Percentiles rank a stretch among this genome's conserved stretches.
Conservation (phyloP, 345 rosid genomes). For the Cardamine resedifolia region DNA sequence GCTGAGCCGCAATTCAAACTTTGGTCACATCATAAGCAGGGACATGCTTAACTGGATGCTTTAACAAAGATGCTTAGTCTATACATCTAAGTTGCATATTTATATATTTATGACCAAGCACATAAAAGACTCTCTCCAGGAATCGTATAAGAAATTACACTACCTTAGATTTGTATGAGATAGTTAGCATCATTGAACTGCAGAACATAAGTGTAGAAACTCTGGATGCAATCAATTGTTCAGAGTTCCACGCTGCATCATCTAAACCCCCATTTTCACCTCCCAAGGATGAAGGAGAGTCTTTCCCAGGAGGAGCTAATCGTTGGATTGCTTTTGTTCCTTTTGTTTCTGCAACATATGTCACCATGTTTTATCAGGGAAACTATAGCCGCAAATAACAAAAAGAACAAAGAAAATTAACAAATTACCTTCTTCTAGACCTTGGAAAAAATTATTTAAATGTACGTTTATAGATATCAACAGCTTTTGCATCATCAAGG, state of each 20-base stretch:
- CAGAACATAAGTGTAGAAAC: conserved; percentile 59
- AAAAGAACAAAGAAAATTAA: conserved; percentile 10
- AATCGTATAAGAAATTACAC: background rate
- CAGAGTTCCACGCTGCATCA: conserved; percentile 49
- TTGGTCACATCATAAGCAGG: background rate
- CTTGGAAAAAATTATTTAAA: conserved; percentile 68
- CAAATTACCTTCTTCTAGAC: conserved; percentile 76
- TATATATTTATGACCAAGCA: background rate
- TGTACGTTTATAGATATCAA: conserved; percentile 55
- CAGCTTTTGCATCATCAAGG: conserved; percentile 66
- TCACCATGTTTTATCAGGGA: conserved; percentile 6
- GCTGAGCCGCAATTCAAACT: conserved; percentile 1
- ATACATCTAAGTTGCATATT: background rate
- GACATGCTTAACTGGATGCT: background rate
- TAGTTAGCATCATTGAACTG: conserved; percentile 66
- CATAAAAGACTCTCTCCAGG: background rate
- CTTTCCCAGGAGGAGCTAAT: conserved; percentile 73
- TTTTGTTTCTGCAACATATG: conserved; percentile 53
- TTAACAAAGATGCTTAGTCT: background rate
- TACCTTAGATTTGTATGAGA: conserved; percentile 74
- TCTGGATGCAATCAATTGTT: conserved; percentile 44
- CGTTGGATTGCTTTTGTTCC: conserved; percentile 57
- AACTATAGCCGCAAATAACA: conserved; percentile 16
- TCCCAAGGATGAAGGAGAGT: conserved; percentile 65
- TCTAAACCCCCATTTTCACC: conserved; percentile 48